These are phyloP conservation scores for Cladophialophora bantiana DNA, from an alignment of 2,329 filamentous ascomycete genomes.

Conservation along the genomic window DNA sequence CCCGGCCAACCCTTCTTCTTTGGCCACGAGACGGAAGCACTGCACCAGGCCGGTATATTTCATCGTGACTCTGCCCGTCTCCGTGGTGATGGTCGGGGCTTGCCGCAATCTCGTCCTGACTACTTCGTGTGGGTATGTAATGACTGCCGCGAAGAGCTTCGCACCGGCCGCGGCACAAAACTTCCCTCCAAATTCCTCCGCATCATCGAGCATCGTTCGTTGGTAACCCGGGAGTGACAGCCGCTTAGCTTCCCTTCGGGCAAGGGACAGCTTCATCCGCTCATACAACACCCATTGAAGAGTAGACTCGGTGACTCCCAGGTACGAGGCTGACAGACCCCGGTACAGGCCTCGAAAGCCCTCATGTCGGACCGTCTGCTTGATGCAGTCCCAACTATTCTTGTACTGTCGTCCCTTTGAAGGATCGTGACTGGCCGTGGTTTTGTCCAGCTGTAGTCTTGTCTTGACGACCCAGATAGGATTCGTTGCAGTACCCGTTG, in stretches of 20 bases:
- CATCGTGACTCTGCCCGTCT: constrained; percentile 66
- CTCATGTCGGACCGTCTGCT: constrained; percentile 80
- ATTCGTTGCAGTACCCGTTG: constrained; percentile 89
- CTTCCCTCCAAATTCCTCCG: constrained; percentile 79
- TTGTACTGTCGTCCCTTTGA: constrained; percentile 73
- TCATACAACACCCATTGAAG: constrained; percentile 95
- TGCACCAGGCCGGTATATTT: constrained; percentile 91
- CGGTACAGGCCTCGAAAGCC: constrained; percentile 85
- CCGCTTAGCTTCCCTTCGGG: constrained; percentile 66
- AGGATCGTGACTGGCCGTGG: constrained; percentile 65
- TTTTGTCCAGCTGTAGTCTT: constrained; percentile 87
- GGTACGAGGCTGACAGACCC: constrained; percentile 87
- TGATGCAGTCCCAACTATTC: constrained; percentile 87
- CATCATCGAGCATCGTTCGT: constrained; percentile 74
- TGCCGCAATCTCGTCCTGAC: constrained; percentile 84
- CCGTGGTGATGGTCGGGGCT: constrained; percentile 80
- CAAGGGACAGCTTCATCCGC: constrained; percentile 81
- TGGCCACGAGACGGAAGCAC: constrained; percentile 86
- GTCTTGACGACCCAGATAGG: constrained; percentile 98
- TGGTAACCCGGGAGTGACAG: constrained; percentile 64
- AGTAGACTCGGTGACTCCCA: constrained; percentile 88
- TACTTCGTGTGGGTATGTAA: constrained; percentile 93
- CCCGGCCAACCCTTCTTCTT: constrained; percentile 83
- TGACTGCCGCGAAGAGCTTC: constrained; percentile 81
- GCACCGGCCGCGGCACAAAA: constrained; percentile 79